phyloP scores from a whole-genome alignment of 108 stramenopile genomes.

The Conticribra weissflogii region DNA sequence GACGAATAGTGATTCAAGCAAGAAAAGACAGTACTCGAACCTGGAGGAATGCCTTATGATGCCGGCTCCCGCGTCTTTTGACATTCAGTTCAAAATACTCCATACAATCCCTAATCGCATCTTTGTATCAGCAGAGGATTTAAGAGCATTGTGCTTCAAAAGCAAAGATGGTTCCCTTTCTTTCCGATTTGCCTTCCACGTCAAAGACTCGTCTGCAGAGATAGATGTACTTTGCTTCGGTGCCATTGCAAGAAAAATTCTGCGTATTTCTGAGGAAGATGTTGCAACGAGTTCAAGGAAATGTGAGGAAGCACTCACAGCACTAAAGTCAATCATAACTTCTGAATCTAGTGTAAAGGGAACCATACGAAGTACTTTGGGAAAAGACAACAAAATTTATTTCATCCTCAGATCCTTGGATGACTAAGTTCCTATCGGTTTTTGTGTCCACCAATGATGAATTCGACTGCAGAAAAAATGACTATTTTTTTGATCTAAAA shows the following conservation, averaged over 20 bases:
- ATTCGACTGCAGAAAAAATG: too few relatives aligned
- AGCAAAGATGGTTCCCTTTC: slow-evolving; percentile 30
- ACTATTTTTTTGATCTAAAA: too few relatives aligned
- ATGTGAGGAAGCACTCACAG: slow-evolving; percentile 19
- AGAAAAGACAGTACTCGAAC: slow-evolving; percentile 11
- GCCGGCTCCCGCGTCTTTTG: slow-evolving; percentile 36
- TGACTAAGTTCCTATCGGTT: too few relatives aligned
- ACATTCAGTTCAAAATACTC: slow-evolving; percentile 34
- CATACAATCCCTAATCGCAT: slow-evolving; percentile 39
- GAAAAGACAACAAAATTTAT: slow-evolving; percentile 35
- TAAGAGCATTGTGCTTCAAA: slow-evolving; percentile 34
- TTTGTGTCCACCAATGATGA: too few relatives aligned
- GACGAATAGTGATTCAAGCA: too few relatives aligned
- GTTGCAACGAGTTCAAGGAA: slow-evolving; percentile 6
- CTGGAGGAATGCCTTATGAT: slow-evolving; percentile 37
- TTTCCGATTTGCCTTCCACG: slow-evolving; percentile 53
- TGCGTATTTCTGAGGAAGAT: slow-evolving; percentile 41
- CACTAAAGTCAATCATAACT: slow-evolving; percentile 24
- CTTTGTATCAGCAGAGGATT: slow-evolving; percentile 13
- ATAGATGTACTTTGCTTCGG: slow-evolving; percentile 52
- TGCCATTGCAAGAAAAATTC: slow-evolving; percentile 42
- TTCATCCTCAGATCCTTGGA: slow-evolving; percentile 31
- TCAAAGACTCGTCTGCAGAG: slow-evolving; percentile 51
- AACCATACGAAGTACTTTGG: slow-evolving; percentile 32
- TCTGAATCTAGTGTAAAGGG: slow-evolving; percentile 33